Percentiles rank a stretch among this genome's conserved stretches.
Conservation (phyloP, 129 eudicot species). For the Centaurea solstitialis region DNA sequence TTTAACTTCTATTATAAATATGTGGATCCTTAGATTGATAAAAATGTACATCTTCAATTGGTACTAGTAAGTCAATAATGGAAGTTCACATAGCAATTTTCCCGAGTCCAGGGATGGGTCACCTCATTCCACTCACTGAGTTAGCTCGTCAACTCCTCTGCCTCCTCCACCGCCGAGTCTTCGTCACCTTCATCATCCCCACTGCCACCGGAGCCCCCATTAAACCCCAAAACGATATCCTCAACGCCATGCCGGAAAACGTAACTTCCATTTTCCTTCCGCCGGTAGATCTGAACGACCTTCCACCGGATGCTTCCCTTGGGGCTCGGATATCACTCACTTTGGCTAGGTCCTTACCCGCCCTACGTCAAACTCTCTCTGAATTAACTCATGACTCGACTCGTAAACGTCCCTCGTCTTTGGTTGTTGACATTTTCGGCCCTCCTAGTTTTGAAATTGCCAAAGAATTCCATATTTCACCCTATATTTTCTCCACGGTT, state of each 20-base stretch:
- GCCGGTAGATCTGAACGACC: too few relatives aligned
- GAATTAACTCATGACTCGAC: conserved; percentile 3
- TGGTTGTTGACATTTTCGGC: conserved; percentile 47
- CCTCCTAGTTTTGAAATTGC: neutral
- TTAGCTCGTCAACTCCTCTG: conserved; percentile 29
- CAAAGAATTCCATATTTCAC: conserved; percentile 28
- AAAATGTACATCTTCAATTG: too few relatives aligned
- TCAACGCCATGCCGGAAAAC: too few relatives aligned
- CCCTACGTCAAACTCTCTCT: conserved; percentile 26
- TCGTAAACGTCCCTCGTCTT: conserved; percentile 6
- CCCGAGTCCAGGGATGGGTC: conserved; percentile 59
- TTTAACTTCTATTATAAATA: too few relatives aligned
- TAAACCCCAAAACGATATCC: conserved; percentile 27
- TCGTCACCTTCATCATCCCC: conserved; percentile 44
- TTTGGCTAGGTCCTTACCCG: conserved; percentile 33
- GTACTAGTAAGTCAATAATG: conserved; percentile 10
- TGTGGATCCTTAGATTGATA: too few relatives aligned
- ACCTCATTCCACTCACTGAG: conserved; percentile 44
- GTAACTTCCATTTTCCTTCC: too few relatives aligned
- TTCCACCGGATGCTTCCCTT: conserved; percentile 15
- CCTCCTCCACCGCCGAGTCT: conserved; percentile 23
- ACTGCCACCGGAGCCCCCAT: conserved; percentile 39
- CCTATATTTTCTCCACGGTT: conserved; percentile 32
- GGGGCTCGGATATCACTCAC: conserved; percentile 40
- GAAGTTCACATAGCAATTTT: conserved; percentile 36